phyloP scores from a whole-genome alignment of 2,329 filamentous ascomycete genomes.

The Paraconiothyrium brasiliense region DNA sequence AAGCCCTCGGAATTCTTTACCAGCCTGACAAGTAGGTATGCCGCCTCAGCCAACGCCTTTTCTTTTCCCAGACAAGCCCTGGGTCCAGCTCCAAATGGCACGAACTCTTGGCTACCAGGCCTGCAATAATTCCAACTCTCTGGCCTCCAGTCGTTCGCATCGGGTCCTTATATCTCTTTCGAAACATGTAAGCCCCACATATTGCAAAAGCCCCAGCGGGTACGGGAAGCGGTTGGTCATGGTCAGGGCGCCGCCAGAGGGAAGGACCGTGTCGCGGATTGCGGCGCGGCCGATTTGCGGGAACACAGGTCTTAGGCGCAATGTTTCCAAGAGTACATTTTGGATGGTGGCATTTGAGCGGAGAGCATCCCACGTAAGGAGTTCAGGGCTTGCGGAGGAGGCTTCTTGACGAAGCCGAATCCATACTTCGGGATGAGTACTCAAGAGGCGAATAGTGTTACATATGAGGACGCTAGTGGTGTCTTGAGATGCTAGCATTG shows the following conservation, averaged over 20 bases:
- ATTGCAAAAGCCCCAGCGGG: conserved; percentile 18
- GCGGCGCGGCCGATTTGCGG: conserved; percentile 21
- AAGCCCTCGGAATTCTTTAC: conserved; percentile 11
- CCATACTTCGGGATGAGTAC: conserved; percentile 24
- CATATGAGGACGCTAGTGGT: conserved; percentile 11
- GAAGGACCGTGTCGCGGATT: conserved; percentile 25
- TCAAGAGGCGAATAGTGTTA: conserved; percentile 9
- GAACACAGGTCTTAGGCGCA: conserved; percentile 30
- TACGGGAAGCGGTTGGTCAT: conserved; percentile 21
- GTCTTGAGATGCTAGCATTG: conserved; percentile 13
- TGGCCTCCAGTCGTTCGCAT: conserved; percentile 23
- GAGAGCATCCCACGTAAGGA: conserved; percentile 5
- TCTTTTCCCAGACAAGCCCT: conserved; percentile 24
- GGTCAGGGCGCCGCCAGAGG: conserved; percentile 24
- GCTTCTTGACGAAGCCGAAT: conserved; percentile 5
- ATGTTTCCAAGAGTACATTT: conserved; percentile 18
- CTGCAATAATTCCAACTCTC: conserved; percentile 10
- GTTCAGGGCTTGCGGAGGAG: neutral
- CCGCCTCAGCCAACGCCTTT: conserved; percentile 18
- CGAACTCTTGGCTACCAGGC: conserved; percentile 10
- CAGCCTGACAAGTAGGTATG: conserved; percentile 16
- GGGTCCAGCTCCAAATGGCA: conserved; percentile 15
- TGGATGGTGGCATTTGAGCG: neutral
- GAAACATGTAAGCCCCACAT: conserved; percentile 57
- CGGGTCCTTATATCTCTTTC: conserved; percentile 24